These are phyloP conservation scores for Choanephora cucurbitarum DNA, from an alignment of 371 early-diverging fungal species.

Conservation along the genomic window DNA sequence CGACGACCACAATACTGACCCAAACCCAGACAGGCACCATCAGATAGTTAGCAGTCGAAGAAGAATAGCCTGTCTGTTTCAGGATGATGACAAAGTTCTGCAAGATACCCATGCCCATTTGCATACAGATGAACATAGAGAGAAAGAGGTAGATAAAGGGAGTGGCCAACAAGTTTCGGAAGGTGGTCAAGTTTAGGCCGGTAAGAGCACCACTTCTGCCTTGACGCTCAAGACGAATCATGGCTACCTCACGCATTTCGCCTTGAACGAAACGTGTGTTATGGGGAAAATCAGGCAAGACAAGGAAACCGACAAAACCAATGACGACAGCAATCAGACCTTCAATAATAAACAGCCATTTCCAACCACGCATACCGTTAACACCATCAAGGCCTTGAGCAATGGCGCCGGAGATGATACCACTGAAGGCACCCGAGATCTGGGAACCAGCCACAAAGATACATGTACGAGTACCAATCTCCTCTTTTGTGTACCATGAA, in stretches of 20 bases:
- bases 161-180: conserved; percentile 40
- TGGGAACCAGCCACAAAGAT: conserved; percentile 65
- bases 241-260: conserved; percentile 53
- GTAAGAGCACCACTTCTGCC: conserved; percentile 25
- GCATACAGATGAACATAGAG: conserved; percentile 44
- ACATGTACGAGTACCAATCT: conserved; percentile 73
- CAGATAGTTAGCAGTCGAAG: conserved; percentile 48
- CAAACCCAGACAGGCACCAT: conserved; percentile 46
- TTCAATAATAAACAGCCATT: conserved; percentile 64
- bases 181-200: conserved; percentile 31
- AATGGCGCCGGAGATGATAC: conserved; percentile 53
- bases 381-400: conserved; percentile 38
- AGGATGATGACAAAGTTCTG: conserved; percentile 47
- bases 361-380: conserved; percentile 57
- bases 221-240: conserved; percentile 49
- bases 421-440: conserved; percentile 73
- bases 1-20: conserved; percentile 42
- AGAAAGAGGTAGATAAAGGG: conserved; percentile 43
- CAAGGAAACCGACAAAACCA: conserved; percentile 41
- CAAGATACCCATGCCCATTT: conserved; percentile 49
- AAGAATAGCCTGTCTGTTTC: conserved; percentile 28
- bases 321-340: conserved; percentile 52
- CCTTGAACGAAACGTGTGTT: conserved; percentile 48
- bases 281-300: conserved; percentile 64
- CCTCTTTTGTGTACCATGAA: conserved; percentile 77